phyloP scores from a whole-genome alignment of 768 basidiomycete genomes.

The Leccinellum luteum region DNA sequence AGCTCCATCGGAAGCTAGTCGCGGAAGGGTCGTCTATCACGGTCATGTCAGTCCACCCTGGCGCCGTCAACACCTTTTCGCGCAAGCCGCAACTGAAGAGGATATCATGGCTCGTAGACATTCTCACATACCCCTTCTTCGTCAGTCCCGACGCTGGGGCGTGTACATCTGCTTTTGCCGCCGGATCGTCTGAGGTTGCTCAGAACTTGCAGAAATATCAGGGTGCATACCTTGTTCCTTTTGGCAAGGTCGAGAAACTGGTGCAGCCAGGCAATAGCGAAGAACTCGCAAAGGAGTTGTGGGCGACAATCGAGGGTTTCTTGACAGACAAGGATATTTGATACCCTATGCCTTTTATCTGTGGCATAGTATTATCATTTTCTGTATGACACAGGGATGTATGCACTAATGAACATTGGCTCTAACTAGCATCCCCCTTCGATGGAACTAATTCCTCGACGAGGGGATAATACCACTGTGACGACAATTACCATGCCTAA shows the following conservation, averaged over 20 bases:
- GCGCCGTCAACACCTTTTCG: slow-evolving; percentile 32
- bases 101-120: slow-evolving; percentile 21
- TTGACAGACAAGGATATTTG: slow-evolving; percentile 24
- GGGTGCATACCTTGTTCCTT: slow-evolving; percentile 35
- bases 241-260: slow-evolving; percentile 14
- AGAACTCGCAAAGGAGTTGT: slow-evolving; percentile 30
- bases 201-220: slow-evolving; percentile 24
- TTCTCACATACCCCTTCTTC: not conserved
- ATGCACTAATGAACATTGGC: too few relatives aligned
- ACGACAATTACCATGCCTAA: too few relatives aligned
- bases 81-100: slow-evolving; percentile 15
- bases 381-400: too few relatives aligned
- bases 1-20: slow-evolving; percentile 45
- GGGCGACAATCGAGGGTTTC: slow-evolving; percentile 26
- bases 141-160: slow-evolving; percentile 24
- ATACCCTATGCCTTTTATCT: not conserved
- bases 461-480: too few relatives aligned
- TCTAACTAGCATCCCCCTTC: too few relatives aligned
- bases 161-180: slow-evolving; percentile 29
- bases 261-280: slow-evolving; percentile 17
- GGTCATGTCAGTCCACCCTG: slow-evolving; percentile 29
- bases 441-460: too few relatives aligned
- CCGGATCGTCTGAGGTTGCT: slow-evolving; percentile 26
- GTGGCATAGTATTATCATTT: not conserved
- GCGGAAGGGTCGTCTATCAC: slow-evolving; percentile 5